These are phyloP conservation scores for Tetragonia tetragonoides DNA, from an alignment of 148 eudicot species.

Conservation along the genomic window DNA sequence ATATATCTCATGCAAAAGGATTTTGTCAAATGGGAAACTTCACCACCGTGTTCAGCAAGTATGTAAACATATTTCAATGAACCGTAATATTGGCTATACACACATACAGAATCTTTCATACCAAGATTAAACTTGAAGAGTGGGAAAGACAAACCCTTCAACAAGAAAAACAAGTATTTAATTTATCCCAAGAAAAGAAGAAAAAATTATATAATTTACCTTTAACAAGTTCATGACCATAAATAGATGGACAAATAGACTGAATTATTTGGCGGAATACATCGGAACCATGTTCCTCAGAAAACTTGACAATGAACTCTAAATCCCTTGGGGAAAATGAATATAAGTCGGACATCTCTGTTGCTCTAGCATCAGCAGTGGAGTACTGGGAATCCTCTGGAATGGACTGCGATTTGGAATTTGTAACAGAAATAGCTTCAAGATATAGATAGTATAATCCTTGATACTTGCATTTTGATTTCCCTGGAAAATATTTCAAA, in stretches of 20 bases:
- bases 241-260: constrained; percentile 94
- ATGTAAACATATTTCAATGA: not conserved
- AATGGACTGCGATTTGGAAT: constrained; percentile 68
- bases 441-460: constrained; percentile 92
- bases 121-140: not conserved
- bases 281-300: constrained; percentile 73
- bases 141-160: not conserved
- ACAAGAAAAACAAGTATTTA: not conserved
- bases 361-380: constrained; percentile 47
- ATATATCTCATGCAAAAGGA: not conserved
- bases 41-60: not conserved
- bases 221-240: constrained; percentile 98
- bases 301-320: constrained; percentile 79
- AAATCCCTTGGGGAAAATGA: constrained; percentile 88
- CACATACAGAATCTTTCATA: not conserved
- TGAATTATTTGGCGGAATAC: constrained; percentile 83
- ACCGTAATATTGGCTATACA: not conserved
- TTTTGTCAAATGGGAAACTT: not conserved
- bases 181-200: not conserved
- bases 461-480: constrained; percentile 89
- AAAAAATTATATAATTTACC: constrained; percentile 36
- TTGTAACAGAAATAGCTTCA: constrained; percentile 81
- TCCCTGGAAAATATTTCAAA: constrained; percentile 54
- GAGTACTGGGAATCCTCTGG: constrained; percentile 49
- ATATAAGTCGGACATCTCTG: constrained; percentile 72